phyloP scores from a whole-genome alignment of 768 basidiomycete genomes.

The Paxillus rubicundulus region DNA sequence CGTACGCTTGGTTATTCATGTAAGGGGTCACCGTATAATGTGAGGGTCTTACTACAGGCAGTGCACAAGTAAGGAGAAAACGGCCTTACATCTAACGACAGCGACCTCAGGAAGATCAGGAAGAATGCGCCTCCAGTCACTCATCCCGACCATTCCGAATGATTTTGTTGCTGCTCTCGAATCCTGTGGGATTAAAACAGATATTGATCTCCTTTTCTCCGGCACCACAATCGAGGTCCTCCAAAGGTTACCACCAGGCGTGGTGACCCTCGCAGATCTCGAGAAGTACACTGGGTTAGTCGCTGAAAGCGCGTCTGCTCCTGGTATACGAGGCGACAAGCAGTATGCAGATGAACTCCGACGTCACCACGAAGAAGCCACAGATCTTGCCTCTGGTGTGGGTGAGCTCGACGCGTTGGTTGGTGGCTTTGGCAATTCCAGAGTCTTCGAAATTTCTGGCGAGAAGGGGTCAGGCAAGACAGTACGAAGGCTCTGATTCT shows the following conservation, averaged over 20 bases:
- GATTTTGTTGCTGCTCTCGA: conserved; percentile 48
- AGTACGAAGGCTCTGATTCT: conserved; percentile 38
- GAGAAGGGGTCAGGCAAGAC: conserved; percentile 65
- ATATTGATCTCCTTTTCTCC: conserved; percentile 55
- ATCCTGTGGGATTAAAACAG: conserved; percentile 50
- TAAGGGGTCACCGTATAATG: background rate
- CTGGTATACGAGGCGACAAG: conserved; percentile 35
- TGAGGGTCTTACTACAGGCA: background rate
- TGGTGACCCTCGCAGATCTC: conserved; percentile 49
- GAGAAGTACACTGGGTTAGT: conserved; percentile 39
- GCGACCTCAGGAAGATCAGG: background rate
- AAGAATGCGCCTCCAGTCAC: conserved; percentile 28
- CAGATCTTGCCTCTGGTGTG: conserved; percentile 36
- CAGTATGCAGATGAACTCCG: conserved; percentile 19
- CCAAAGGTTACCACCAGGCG: conserved; percentile 47
- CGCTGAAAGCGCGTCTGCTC: conserved; percentile 42
- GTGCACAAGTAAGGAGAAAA: too few species aligned
- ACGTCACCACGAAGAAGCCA: conserved; percentile 9
- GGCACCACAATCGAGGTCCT: conserved; percentile 48
- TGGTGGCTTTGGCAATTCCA: conserved; percentile 45
- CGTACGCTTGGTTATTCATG: background rate
- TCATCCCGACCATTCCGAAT: conserved; percentile 36
- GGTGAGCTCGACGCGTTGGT: conserved; percentile 52
- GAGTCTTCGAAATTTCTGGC: conserved; percentile 69
- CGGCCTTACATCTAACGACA: background rate